Percentiles rank a stretch among this genome's conserved stretches.
Evolutionary conservation across 495 filamentous ascomycete genomes (phyloP).

Genomic region (Aspergillus olivimuriae): DNA sequence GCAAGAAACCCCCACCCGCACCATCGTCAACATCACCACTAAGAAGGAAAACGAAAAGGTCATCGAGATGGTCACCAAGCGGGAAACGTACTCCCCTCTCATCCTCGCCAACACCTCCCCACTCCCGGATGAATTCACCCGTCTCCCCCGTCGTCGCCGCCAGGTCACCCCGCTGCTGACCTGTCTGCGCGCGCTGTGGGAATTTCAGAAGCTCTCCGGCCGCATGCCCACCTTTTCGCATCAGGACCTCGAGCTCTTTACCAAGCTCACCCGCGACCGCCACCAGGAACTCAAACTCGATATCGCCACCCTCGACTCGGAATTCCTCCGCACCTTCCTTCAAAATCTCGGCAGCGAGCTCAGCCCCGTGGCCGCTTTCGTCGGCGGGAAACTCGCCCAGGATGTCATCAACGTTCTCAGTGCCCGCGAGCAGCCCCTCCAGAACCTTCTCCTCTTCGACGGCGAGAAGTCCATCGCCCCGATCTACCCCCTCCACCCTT

Average conservation of each 20-base stretch:
- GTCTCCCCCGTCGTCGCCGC: slow-evolving; percentile 57
- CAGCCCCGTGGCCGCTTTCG: slow-evolving; percentile 78
- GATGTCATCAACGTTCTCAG: slow-evolving; percentile 96
- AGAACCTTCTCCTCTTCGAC: slow-evolving; percentile 91
- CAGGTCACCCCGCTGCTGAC: slow-evolving; percentile 75
- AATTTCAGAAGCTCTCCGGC: slow-evolving; percentile 54
- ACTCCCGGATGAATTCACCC: slow-evolving; percentile 62
- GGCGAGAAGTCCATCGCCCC: slow-evolving; percentile 70
- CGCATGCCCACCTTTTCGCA: slow-evolving; percentile 49
- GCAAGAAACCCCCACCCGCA: slow-evolving; percentile 75
- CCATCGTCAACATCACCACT: slow-evolving; percentile 60
- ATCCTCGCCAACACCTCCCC: slow-evolving; percentile 69
- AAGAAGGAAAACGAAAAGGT: slow-evolving; percentile 67
- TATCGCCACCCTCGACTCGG: slow-evolving; percentile 62
- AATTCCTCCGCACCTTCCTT: slow-evolving; percentile 75
- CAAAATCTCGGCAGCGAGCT: slow-evolving; percentile 78
- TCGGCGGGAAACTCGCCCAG: slow-evolving; percentile 86
- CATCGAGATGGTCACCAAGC: slow-evolving; percentile 88
- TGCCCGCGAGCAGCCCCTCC: slow-evolving; percentile 82
- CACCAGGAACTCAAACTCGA: slow-evolving; percentile 75
- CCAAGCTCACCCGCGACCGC: slow-evolving; percentile 64
- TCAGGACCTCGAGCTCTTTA: slow-evolving; percentile 64
- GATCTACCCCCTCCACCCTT: slow-evolving; percentile 76
- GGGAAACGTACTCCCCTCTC: slow-evolving; percentile 80
- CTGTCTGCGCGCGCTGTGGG: slow-evolving; percentile 79